Evolutionary conservation across 257 asterid species (phyloP), one percentile per base, ranked within the genome.

Genomic region (Fraxinus anomala): DNA sequence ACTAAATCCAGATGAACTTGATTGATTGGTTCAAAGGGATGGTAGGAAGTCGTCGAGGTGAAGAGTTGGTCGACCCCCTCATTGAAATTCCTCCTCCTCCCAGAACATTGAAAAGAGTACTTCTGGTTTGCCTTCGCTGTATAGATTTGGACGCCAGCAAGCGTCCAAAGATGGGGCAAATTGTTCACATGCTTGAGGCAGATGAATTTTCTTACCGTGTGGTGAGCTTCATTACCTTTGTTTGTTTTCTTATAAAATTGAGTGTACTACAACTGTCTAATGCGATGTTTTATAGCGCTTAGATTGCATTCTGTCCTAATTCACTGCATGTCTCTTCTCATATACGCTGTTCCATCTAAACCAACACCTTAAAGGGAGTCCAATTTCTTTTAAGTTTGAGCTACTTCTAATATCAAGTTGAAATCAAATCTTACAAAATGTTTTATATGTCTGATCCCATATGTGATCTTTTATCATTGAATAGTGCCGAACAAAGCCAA

Each of bases 131-230:
- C 85, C 97, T 96, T 26, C 94, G 99, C 63, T 96, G 97, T 76
- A 91, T 93, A 70, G 98, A 96, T 84, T 69, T 90, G 87, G 94
- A 96, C 71, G 93, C 96, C 51, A 88, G 82, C 85, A 93, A 96
- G 88, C 91, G 99, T 61, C 99, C 99, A 33, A 96, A 89, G 90
- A 96, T 96, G 98, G 98, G 99, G 12, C 99, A 96, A 80, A 92
- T 96, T 49, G 92, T 92, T 28, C 97, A 96, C 84, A 96, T 96
- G 99, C 99, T 96, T 7, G 99, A 96, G 88, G 92, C 98, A 6
- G 98, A 93, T 78, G 98, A 91, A 72, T 88, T 89, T 72, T 92
- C 97, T 70, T 92, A 82, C 77, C 98, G 97, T 54, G 19, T 86
- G 73, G 98, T 93, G 89, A 88, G 91, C 76, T 40, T 28, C 73